phyloP scores from a whole-genome alignment of 2,329 filamentous ascomycete genomes.

The Thermothelomyces thermophilus region DNA sequence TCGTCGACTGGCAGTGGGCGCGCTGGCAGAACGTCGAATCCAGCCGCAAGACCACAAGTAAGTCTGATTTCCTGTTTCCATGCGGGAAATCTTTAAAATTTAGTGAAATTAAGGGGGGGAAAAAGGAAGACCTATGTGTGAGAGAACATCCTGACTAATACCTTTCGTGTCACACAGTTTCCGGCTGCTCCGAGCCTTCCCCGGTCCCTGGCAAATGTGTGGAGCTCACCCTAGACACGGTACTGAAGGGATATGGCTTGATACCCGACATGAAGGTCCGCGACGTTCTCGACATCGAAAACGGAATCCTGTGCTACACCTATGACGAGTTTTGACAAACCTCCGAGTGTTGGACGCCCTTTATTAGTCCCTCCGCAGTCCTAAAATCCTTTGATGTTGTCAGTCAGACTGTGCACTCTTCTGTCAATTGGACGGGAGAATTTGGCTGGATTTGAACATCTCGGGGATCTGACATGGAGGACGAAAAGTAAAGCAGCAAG shows the following conservation, averaged over 20 bases:
- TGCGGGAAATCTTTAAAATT: background rate
- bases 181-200: background rate
- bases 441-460: too few relatives aligned
- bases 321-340: constrained; percentile 1
- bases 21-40: background rate
- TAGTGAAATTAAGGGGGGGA: too few relatives aligned
- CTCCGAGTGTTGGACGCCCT: too few relatives aligned
- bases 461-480: too few relatives aligned
- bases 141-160: background rate
- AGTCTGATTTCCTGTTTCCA: background rate
- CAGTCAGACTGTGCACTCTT: too few relatives aligned
- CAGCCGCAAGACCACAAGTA: background rate
- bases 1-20: constrained; percentile 7
- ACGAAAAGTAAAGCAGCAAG: too few relatives aligned
- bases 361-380: too few relatives aligned
- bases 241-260: background rate
- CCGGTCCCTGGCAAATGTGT: background rate
- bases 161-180: background rate
- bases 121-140: background rate
- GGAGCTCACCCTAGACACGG: background rate
- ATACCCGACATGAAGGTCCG: constrained; percentile 4
- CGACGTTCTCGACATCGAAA: constrained; percentile 2
- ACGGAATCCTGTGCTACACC: background rate
- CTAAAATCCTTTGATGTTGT: too few relatives aligned
- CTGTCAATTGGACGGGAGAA: too few relatives aligned